phyloP scores from a whole-genome alignment of 2,329 filamentous ascomycete genomes.

The Phaeomoniella chlamydospora region DNA sequence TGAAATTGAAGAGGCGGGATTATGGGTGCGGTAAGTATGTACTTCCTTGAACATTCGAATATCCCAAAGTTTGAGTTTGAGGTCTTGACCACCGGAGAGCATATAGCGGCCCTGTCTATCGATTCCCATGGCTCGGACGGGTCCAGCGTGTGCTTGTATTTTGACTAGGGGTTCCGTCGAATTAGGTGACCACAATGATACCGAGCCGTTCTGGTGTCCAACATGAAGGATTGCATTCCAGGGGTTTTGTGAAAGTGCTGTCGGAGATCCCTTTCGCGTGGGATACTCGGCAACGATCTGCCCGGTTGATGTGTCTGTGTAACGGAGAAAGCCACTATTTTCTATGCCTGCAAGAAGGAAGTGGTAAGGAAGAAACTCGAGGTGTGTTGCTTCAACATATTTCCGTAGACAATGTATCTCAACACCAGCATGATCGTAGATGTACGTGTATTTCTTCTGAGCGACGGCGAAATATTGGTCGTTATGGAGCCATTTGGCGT shows the following conservation, averaged over 20 bases:
- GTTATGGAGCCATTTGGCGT: constrained; percentile 86
- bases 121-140: constrained; percentile 70
- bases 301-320: constrained; percentile 89
- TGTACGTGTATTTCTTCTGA: constrained; percentile 93
- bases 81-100: constrained; percentile 82
- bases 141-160: constrained; percentile 75
- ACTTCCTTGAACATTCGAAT: constrained; percentile 88
- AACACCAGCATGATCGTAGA: constrained; percentile 82
- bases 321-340: constrained; percentile 73
- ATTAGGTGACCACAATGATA: constrained; percentile 94
- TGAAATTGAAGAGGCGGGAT: constrained; percentile 67
- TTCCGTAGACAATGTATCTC: constrained; percentile 86
- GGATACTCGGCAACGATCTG: constrained; percentile 74
- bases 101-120: constrained; percentile 90
- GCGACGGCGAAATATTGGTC: constrained; percentile 87
- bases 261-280: constrained; percentile 72
- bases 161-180: constrained; percentile 76
- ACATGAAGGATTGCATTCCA: constrained; percentile 85
- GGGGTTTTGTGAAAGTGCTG: constrained; percentile 73
- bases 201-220: constrained; percentile 87
- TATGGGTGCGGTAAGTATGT: constrained; percentile 70
- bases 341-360: constrained; percentile 68
- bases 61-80: constrained; percentile 91
- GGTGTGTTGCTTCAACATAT: constrained; percentile 78
- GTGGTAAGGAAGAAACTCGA: constrained; percentile 94